Base-by-base conservation (phyloP, 371 early-diverging fungal genomes). In the Mucor lusitanicus region DNA sequence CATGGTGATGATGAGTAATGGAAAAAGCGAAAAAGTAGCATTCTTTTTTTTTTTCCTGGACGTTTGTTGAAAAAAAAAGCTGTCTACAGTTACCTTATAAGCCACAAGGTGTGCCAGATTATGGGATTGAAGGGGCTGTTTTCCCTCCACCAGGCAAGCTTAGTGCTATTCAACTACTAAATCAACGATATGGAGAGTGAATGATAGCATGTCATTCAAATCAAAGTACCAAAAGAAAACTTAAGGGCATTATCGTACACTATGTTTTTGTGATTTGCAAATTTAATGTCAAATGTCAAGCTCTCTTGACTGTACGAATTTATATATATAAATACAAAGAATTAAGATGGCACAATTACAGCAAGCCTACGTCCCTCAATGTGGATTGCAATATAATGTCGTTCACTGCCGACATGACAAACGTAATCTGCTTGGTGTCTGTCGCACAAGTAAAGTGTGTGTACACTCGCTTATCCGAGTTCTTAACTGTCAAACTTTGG, bases 351-450 rank as follows among this genome's bases (percentile, higher is more conserved):
- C 21, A 57, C 33, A 35, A 12, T 63, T 75, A 90, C 67, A 89
- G 71, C 63, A 88, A 62, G 8, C 90, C 90, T 59, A 70, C 67
- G 46, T 87, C 83, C 50, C 82, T 71, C 40, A 88, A 67, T 62
- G 83, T 85, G 40, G 64, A 68, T 65, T 85, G 84, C 37, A 88
- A 69, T 37, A 91, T 85, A 71, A 90, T 91, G 71, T 90, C 89
- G 64, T 87, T 90, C 13, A 88, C 88, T 7, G 88, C 86, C 23
- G 84, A 76, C 83, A 88, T 86, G 54, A 91, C 90, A 64, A 82
- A 83, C 58, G 79, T 79, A 39, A 91, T 85, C 65, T 91, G 89
- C 19, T 87, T 70, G 76, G 89, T 64, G 84, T 91, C 80, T 76
- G 88, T 79, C 73, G 89, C 65, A 83, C 78, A 77, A 64, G 85